Conservation (phyloP, 495 filamentous ascomycete species). For the Aspergillus affinis region DNA sequence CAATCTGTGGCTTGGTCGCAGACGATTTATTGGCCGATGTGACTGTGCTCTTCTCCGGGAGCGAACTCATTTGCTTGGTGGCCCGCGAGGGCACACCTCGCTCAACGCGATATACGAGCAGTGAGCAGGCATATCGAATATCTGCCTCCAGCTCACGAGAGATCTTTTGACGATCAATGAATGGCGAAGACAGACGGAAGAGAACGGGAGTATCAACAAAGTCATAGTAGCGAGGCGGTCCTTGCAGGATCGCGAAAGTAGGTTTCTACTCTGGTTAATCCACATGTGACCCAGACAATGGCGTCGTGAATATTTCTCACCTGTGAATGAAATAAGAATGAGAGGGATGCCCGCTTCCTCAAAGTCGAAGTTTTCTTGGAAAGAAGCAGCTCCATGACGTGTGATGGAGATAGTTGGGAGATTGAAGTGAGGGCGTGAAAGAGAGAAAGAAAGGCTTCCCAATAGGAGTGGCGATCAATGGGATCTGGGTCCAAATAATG, state of each 20-base stretch:
- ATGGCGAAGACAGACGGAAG: slow-evolving; percentile 8
- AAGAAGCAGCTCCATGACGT: slow-evolving; percentile 14
- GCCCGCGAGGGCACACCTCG: slow-evolving; percentile 16
- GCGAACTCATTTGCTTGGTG: neutral
- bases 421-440: neutral
- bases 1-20: slow-evolving; percentile 8
- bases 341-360: slow-evolving; percentile 19
- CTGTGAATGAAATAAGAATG: slow-evolving; percentile 19
- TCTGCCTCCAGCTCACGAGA: slow-evolving; percentile 16
- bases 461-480: neutral
- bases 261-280: slow-evolving; percentile 18
- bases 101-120: slow-evolving; percentile 25
- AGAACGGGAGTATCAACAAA: slow-evolving; percentile 16
- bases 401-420: neutral
- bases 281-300: neutral
- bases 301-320: neutral
- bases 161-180: slow-evolving; percentile 21
- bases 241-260: slow-evolving; percentile 12
- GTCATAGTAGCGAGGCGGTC: slow-evolving; percentile 21
- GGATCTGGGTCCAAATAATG: neutral
- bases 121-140: slow-evolving; percentile 19
- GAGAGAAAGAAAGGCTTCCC: neutral
- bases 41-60: neutral
- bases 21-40: neutral
- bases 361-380: slow-evolving; percentile 9